Evolutionary conservation across 176 grass and related monocot species (phyloP).

Genomic region (Puya raimondii): DNA sequence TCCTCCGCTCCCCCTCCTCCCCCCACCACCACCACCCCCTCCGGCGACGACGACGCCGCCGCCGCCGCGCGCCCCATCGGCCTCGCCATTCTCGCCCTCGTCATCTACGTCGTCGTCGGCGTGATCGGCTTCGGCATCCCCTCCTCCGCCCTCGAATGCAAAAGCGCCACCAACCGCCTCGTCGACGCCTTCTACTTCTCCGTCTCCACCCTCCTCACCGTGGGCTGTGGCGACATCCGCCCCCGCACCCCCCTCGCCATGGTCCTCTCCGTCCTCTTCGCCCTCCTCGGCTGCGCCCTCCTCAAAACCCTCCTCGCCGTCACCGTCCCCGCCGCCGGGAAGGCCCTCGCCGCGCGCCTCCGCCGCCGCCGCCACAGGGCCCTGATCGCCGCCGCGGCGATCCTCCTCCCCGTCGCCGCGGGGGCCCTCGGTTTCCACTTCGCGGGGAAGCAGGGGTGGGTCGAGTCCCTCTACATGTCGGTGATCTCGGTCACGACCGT

Average conservation of each 20-base stretch:
- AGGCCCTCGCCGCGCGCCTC: no score
- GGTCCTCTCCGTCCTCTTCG: slow-evolving; percentile 41
- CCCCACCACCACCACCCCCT: no score
- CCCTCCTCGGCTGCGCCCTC: slow-evolving; percentile 58
- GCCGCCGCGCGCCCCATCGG: no score
- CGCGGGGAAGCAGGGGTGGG: slow-evolving; percentile 49
- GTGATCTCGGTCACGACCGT: slow-evolving; percentile 85
- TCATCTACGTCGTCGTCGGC: slow-evolving; percentile 2
- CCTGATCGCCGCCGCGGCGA: slow-evolving; percentile 36
- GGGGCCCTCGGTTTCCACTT: slow-evolving; percentile 55
- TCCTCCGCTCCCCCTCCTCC: no score
- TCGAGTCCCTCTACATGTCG: slow-evolving; percentile 61
- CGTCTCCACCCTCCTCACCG: slow-evolving; percentile 34
- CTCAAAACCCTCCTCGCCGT: slow-evolving; percentile 24
- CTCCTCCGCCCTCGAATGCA: slow-evolving; percentile 59
- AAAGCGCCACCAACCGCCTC: slow-evolving; percentile 60
- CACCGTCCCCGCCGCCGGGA: no score
- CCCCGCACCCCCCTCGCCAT: slow-evolving; percentile 48
- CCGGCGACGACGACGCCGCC: accelerated
- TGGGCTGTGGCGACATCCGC: no score
- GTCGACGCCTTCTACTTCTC: slow-evolving; percentile 75
- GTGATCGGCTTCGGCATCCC: slow-evolving; percentile 51
- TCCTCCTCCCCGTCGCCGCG: slow-evolving; percentile 42
- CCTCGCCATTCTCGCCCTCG: no score
- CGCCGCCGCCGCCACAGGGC: slow-evolving; percentile 27